Conservation (phyloP, 2,329 filamentous ascomycete species). For the Periglandula ipomoeae region DNA sequence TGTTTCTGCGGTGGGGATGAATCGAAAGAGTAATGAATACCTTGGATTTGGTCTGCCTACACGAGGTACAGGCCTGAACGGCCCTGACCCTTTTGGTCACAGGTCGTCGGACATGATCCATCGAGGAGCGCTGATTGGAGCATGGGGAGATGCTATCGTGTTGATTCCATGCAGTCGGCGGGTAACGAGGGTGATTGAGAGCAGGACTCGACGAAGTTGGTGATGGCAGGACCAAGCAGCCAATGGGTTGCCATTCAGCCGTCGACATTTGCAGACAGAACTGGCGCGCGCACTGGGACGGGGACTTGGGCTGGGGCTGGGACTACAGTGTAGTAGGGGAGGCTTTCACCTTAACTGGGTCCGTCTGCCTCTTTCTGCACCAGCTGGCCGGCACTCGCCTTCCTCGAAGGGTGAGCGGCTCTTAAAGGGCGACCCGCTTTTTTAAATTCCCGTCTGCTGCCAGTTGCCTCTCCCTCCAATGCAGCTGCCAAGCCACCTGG, state of each 20-base stretch:
- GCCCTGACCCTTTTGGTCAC: slow-evolving; percentile 15
- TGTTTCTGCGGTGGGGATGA: background rate
- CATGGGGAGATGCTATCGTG: background rate
- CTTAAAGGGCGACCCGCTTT: background rate
- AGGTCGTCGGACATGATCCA: slow-evolving; percentile 11
- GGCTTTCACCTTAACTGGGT: too few relatives aligned
- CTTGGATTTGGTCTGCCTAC: slow-evolving; percentile 17
- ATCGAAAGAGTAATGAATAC: slow-evolving; percentile 3
- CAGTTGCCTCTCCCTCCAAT: too few relatives aligned
- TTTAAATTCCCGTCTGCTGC: background rate
- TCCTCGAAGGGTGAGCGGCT: background rate
- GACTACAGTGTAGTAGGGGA: too few relatives aligned
- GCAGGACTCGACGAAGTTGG: background rate
- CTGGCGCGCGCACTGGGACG: too few relatives aligned
- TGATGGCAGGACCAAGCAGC: background rate
- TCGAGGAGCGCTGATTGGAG: slow-evolving; percentile 1
- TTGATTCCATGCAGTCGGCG: background rate
- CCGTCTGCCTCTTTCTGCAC: too few relatives aligned
- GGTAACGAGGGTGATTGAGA: background rate
- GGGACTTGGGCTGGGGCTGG: too few relatives aligned
- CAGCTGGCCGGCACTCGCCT: too few relatives aligned
- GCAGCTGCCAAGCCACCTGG: too few relatives aligned
- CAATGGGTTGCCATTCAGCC: background rate
- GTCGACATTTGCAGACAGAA: background rate
- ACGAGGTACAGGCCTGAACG: slow-evolving; percentile 14